phyloP scores from a whole-genome alignment of 768 basidiomycete species.

The Omphalotus guepiniiformis region DNA sequence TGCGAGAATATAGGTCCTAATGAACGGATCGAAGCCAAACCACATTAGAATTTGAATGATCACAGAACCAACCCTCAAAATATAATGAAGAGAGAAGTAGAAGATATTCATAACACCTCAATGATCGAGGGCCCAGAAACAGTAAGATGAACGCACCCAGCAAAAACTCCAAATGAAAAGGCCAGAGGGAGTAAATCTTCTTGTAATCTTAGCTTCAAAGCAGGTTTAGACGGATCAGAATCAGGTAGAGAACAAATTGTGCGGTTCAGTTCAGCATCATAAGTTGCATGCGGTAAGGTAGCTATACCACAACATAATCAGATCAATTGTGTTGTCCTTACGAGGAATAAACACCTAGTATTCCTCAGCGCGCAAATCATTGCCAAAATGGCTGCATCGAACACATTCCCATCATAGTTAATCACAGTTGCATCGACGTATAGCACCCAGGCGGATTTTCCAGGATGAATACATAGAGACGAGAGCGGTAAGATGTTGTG shows the following conservation, averaged over 20 bases:
- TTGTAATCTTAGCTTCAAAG: constrained; percentile 34
- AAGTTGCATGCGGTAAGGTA: constrained; percentile 64
- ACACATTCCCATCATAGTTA: constrained; percentile 95
- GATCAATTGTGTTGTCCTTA: not conserved
- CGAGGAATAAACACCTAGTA: constrained; percentile 45
- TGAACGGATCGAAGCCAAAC: not conserved
- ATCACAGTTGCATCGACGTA: constrained; percentile 95
- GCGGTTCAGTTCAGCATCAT: constrained; percentile 58
- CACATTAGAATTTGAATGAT: too few species aligned
- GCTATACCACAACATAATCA: constrained; percentile 44
- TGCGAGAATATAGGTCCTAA: constrained; percentile 60
- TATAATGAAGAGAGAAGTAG: not conserved
- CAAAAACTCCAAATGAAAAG: constrained; percentile 78
- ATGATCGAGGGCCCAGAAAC: not conserved
- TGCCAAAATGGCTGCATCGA: constrained; percentile 85
- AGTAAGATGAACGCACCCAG: constrained; percentile 48
- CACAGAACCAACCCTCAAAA: not conserved
- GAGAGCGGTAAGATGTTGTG: constrained; percentile 58
- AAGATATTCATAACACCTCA: too few species aligned
- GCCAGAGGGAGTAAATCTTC: constrained; percentile 49
- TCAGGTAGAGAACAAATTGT: constrained; percentile 51
- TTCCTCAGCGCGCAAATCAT: constrained; percentile 85
- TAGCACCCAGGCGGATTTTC: constrained; percentile 86
- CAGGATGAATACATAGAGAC: constrained; percentile 75
- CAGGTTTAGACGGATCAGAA: constrained; percentile 1